These are phyloP conservation scores for Ordospora pajunii DNA, from an alignment of 371 early-diverging fungal species.

Conservation along the genomic window DNA sequence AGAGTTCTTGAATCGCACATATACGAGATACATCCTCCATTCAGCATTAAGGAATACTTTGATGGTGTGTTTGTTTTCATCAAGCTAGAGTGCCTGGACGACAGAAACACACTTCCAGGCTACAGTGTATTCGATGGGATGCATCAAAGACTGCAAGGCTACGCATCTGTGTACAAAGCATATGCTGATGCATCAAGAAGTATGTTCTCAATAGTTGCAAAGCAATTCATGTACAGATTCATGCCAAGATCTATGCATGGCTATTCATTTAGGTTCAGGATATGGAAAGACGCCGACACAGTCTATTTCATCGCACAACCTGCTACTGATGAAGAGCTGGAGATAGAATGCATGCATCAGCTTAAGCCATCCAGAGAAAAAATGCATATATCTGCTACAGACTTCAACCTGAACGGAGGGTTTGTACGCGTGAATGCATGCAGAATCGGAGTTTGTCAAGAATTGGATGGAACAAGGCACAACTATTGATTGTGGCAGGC, in stretches of 20 bases:
- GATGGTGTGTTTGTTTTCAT: slow-evolving; percentile 10
- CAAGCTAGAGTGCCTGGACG: background rate
- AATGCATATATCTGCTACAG: background rate
- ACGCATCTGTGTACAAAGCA: background rate
- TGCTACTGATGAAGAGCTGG: background rate
- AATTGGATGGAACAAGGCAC: background rate
- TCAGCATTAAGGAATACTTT: slow-evolving; percentile 3
- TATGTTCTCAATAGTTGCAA: background rate
- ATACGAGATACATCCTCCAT: slow-evolving; percentile 7
- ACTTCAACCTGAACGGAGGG: background rate
- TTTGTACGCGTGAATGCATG: background rate
- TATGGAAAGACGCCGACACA: background rate
- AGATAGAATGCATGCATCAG: background rate
- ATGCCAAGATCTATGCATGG: background rate
- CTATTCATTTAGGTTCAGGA: background rate
- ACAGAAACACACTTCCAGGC: background rate
- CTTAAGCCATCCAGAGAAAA: background rate
- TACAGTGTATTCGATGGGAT: background rate
- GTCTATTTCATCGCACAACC: background rate
- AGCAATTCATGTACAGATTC: background rate
- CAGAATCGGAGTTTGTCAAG: background rate
- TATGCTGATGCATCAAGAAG: background rate
- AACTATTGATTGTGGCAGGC: background rate
- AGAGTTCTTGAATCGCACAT: slow-evolving; percentile 1
- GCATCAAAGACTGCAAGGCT: background rate